Base-by-base conservation (phyloP, 2,329 filamentous ascomycete genomes). In the Phyllosticta ampelicida region DNA sequence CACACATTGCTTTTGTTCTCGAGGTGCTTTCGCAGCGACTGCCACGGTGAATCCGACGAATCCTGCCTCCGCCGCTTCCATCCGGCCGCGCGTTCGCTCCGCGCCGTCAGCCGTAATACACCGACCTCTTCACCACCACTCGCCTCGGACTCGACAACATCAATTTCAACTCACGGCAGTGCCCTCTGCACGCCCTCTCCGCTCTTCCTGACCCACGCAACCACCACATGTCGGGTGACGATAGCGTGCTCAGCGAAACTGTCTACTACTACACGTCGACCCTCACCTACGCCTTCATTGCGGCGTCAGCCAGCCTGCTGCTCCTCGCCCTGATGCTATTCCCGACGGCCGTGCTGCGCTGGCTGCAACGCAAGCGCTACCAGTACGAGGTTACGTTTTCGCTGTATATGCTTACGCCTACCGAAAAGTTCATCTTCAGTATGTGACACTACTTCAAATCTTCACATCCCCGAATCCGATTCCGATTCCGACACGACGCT, bases 391-490 rank as follows among this genome's bases (percentile, higher is more conserved):
- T 97, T 72, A 96, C 92, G 11, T 94, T 95, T 74, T 87, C 88
- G 61, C 82, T 97, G 23, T 97, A 99, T 80, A 97, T 99, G 88
- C 86, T 96, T 66, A 96, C 91, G 44, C 87, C 90, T 1, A 90
- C 87, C 55, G 94, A 99, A 78, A 96, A 96, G 74, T 92, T 96
- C 75, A 86, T 96, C 67, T 95, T 97, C 76, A 97, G 94, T 97
- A 81, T 60, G 90, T 75, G 36, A 4, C 3, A 44, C 36, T n/a
- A n/a, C 36, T 44, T 8, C 23, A 3, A 26, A 26, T 4, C 36
- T 44, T n/a, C 13, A 55, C n/a, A 3, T 26, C 3, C 2, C 36
- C 36, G 4, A 18, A n/a, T n/a, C 36, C 36, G 4, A 18, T 44
- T n/a, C 36, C 36, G 36, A 44, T 44, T 5, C 49, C 19, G 16